phyloP scores from a whole-genome alignment of 2,329 filamentous ascomycete species.

The Rhynchosporium secalis region DNA sequence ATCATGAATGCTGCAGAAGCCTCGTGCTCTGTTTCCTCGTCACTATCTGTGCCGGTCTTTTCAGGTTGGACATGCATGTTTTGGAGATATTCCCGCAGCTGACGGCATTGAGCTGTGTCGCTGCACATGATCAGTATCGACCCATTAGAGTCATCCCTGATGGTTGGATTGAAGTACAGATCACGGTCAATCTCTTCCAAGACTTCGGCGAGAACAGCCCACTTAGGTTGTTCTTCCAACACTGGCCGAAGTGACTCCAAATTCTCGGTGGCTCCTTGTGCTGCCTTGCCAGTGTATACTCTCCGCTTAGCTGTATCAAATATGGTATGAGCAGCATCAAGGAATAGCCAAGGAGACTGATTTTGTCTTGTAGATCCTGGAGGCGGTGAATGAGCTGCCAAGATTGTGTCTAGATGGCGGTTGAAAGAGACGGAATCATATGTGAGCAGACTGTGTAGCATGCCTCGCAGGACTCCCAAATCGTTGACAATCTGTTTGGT shows the following conservation, averaged over 20 bases:
- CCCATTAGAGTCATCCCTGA: constrained; percentile 84
- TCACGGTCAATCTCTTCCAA: constrained; percentile 92
- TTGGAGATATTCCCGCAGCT: constrained; percentile 87
- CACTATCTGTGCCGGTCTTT: constrained; percentile 43
- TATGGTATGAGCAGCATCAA: constrained; percentile 91
- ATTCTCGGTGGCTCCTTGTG: constrained; percentile 36
- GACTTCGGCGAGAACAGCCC: constrained; percentile 84
- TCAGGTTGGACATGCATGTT: constrained; percentile 75
- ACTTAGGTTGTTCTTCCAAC: constrained; percentile 93
- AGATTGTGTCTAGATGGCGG: constrained; percentile 90
- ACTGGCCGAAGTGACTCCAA: constrained; percentile 65
- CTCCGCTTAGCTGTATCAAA: constrained; percentile 87
- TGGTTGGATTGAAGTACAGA: constrained; percentile 75
- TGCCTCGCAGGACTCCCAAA: constrained; percentile 75
- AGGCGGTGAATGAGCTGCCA: constrained; percentile 84
- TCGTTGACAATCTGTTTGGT: constrained; percentile 94
- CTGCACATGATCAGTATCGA: constrained; percentile 95
- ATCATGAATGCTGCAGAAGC: constrained; percentile 86
- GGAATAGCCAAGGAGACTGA: constrained; percentile 92
- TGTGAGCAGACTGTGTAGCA: constrained; percentile 79
- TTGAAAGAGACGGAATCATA: constrained; percentile 91
- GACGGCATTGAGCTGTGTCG: constrained; percentile 80
- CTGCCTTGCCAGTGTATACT: constrained; percentile 73
- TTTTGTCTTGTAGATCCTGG: constrained; percentile 84
- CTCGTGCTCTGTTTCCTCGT: constrained; percentile 54